Evolutionary conservation across 176 grass and related monocot species (phyloP).

Genomic region (Eleusine indica): DNA sequence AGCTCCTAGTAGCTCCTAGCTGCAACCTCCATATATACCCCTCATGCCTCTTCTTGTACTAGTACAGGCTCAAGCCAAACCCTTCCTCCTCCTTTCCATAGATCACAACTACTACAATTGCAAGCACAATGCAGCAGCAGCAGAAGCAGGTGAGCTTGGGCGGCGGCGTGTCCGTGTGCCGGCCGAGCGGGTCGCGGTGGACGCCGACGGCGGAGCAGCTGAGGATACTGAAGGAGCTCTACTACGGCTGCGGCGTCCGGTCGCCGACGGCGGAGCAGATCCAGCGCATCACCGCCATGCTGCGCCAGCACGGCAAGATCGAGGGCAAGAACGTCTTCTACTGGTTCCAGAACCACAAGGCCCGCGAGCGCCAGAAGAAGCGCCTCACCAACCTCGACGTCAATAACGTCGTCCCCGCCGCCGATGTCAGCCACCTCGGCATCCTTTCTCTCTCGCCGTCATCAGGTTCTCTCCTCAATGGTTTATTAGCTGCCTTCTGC

Average conservation of each 20-base stretch:
- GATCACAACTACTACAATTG: neutral
- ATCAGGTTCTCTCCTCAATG: neutral
- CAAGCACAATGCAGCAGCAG: constrained; percentile 24
- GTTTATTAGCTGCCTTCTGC: neutral
- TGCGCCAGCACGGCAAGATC: constrained; percentile 85
- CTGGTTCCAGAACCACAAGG: constrained; percentile 99
- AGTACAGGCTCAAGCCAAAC: neutral
- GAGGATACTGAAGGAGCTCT: constrained; percentile 78
- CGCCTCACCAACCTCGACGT: constrained; percentile 58
- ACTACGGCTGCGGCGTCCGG: constrained; percentile 83
- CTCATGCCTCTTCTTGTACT: constrained; percentile 5
- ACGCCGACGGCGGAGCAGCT: constrained; percentile 92
- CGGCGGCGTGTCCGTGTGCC: constrained; percentile 21
- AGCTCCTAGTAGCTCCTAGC: neutral
- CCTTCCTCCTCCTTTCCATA: neutral
- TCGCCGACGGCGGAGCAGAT: constrained; percentile 94
- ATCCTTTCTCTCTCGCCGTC: constrained; percentile 38
- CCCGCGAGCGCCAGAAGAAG: constrained; percentile 91
- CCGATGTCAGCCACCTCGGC: constrained; percentile 17
- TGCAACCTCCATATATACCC: constrained; percentile 41
- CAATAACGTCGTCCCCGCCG: neutral
- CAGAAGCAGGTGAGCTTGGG: neutral
- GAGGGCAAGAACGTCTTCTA: constrained; percentile 99
- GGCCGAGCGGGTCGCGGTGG: constrained; percentile 80
- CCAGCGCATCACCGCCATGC: constrained; percentile 79